A percentile compares a stretch with the other conserved stretches of the same genome.
Evolutionary conservation across 2,329 filamentous ascomycete genomes (phyloP).

Genomic region (Botrytis tulipae): DNA sequence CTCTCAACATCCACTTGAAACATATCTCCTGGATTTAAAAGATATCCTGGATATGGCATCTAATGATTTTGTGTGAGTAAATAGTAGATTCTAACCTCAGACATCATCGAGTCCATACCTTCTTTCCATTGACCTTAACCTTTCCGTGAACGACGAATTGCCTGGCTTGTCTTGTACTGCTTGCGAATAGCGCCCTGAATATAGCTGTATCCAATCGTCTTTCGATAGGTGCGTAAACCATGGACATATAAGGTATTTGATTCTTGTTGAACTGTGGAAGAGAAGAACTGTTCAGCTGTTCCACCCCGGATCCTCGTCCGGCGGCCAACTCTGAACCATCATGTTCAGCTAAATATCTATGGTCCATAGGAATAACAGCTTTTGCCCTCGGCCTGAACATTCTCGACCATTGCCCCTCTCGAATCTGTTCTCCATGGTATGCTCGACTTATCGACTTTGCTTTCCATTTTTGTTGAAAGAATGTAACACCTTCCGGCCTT

Average conservation of each 20-base stretch:
- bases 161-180: constrained; percentile 85
- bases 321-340: constrained; percentile 83
- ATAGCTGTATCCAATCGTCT: constrained; percentile 90
- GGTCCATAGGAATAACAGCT: constrained; percentile 82
- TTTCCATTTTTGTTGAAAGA: constrained; percentile 98
- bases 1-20: constrained; percentile 91
- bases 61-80: constrained; percentile 41
- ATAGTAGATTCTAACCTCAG: not conserved
- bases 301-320: constrained; percentile 73
- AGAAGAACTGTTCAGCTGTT: constrained; percentile 30
- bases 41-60: constrained; percentile 92
- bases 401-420: constrained; percentile 88
- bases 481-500: constrained; percentile 57
- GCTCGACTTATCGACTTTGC: constrained; percentile 80
- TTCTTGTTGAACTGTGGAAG: constrained; percentile 48
- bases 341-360: constrained; percentile 70
- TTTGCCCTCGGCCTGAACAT: constrained; percentile 83
- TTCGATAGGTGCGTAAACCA: constrained; percentile 91
- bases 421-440: constrained; percentile 94
- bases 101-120: constrained; percentile 52
- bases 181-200: constrained; percentile 90
- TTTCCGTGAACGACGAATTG: constrained; percentile 92
- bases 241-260: constrained; percentile 86
- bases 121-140: constrained; percentile 95
- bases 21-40: constrained; percentile 95